A percentile compares a stretch with the other conserved stretches of the same genome.
Evolutionary conservation across 208 protist genomes (phyloP).

Genomic region (Lotmaria passim): DNA sequence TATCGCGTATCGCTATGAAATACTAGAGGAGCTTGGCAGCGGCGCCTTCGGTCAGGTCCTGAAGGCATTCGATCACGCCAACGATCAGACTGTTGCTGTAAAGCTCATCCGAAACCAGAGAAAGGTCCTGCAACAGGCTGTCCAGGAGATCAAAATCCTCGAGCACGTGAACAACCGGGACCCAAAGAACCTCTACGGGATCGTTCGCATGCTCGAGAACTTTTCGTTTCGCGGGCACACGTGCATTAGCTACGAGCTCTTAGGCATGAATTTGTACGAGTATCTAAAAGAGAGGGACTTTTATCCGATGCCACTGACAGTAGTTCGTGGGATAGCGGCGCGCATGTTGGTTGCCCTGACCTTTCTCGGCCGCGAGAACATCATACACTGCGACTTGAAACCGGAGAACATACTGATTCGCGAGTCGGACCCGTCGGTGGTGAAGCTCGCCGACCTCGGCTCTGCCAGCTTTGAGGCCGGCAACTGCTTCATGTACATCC

Average conservation of each 20-base stretch:
- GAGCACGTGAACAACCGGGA: slow-evolving; percentile 68
- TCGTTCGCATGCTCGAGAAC: slow-evolving; percentile 77
- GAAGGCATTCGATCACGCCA: slow-evolving; percentile 70
- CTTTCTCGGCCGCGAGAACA: slow-evolving; percentile 79
- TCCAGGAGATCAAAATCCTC: slow-evolving; percentile 86
- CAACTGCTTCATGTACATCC: slow-evolving; percentile 92
- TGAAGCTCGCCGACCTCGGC: slow-evolving; percentile 98
- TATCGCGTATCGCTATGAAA: slow-evolving; percentile 92
- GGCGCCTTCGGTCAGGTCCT: slow-evolving; percentile 91
- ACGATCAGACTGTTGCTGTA: slow-evolving; percentile 56
- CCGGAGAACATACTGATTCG: slow-evolving; percentile 96
- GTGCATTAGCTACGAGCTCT: slow-evolving; percentile 82
- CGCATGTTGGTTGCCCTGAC: slow-evolving; percentile 76
- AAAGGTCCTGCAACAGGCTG: slow-evolving; percentile 68
- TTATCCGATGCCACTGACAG: slow-evolving; percentile 73
- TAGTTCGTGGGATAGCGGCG: slow-evolving; percentile 71
- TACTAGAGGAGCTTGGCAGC: slow-evolving; percentile 70
- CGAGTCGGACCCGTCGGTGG: slow-evolving; percentile 63
- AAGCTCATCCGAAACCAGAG: slow-evolving; percentile 86
- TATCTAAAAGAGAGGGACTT: slow-evolving; percentile 77
- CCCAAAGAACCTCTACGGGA: slow-evolving; percentile 57
- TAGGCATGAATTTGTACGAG: slow-evolving; percentile 79
- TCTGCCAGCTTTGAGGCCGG: slow-evolving; percentile 95
- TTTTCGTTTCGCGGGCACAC: slow-evolving; percentile 76
- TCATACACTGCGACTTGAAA: slow-evolving; percentile 97